These are phyloP conservation scores for Camellia oleifera DNA, from an alignment of 179 eudicot genomes.

Conservation along the genomic window DNA sequence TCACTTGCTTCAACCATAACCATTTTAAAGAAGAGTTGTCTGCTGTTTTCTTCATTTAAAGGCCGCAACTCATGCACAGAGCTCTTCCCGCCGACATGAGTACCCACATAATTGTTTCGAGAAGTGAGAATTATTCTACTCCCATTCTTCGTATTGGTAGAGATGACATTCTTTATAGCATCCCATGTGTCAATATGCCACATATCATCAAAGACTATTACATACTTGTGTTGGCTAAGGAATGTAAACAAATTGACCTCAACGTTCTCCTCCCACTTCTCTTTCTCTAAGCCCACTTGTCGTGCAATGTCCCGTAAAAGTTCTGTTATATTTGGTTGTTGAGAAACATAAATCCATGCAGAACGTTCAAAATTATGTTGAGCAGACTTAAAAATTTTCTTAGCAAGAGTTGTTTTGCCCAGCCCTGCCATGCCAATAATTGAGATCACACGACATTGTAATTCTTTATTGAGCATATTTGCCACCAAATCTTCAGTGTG, in stretches of 20 bases:
- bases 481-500: neutral
- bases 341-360: slow-evolving; percentile 15
- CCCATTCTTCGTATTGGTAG: neutral
- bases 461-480: neutral
- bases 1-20: too few species aligned
- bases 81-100: too few species aligned
- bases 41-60: too few species aligned
- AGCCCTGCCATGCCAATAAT: slow-evolving; percentile 19
- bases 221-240: neutral
- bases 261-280: neutral
- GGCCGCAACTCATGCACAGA: too few species aligned
- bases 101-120: too few species aligned
- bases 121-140: too few species aligned
- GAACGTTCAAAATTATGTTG: neutral
- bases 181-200: neutral
- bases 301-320: slow-evolving; percentile 7
- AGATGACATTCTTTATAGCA: neutral
- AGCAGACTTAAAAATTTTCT: neutral
- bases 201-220: neutral
- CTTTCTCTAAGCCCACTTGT: slow-evolving; percentile 13
- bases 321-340: neutral
- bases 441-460: neutral
- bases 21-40: too few species aligned
- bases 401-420: slow-evolving; percentile 19
- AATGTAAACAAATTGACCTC: neutral